Evolutionary conservation across 768 basidiomycete genomes (phyloP), one percentile per base, ranked within the genome.

Genomic region (Auriculariales sp.): DNA sequence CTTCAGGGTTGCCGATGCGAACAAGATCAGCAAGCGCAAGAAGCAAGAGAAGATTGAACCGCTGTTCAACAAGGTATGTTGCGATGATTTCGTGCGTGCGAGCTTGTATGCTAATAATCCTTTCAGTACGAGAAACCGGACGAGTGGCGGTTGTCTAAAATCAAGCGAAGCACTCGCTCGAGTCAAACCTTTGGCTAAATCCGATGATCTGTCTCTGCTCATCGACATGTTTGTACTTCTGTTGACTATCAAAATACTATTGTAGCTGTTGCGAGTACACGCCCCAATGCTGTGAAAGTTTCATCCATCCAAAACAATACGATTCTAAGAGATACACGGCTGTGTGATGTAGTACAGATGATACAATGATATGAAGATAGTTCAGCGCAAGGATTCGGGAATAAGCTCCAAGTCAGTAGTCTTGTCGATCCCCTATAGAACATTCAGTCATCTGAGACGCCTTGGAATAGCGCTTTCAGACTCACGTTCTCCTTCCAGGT

Each of bases 11-110:
- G 92, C 94, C 2, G 95, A 98, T 64, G 86, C 79, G 48, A 93
- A 92, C 69, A 97, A 95, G 67, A 94, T 98, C 68, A 92, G 88
- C 61, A 94, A 93, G 66, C 77, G 91, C 56, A 97, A 95, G 73
- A 80, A 75, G 65, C 84, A 91, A 64, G 92, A 94, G 71, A 95
- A 92, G 77, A 95, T 95, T 55, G 90, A 94, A 61, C 94, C 94
- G 6, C 64, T 97, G 61, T 95, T 66, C 70, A 95, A 98, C 73
- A 91, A 94, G 63, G 70, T 70, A 57, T 33, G 62, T 54, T 12
- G n/a, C 32, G 9, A 29, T 9, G 12, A 32, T 15, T 19, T 14
- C 11, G 27, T 46, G 15, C 3, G 7, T 46, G 33, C 46, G 54
- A 49, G 49, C n/a, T n/a, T n/a, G n/a, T 45, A 24, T 35, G 12